phyloP scores from a whole-genome alignment of 768 basidiomycete genomes.

The Lepiota brunneoincarnata region DNA sequence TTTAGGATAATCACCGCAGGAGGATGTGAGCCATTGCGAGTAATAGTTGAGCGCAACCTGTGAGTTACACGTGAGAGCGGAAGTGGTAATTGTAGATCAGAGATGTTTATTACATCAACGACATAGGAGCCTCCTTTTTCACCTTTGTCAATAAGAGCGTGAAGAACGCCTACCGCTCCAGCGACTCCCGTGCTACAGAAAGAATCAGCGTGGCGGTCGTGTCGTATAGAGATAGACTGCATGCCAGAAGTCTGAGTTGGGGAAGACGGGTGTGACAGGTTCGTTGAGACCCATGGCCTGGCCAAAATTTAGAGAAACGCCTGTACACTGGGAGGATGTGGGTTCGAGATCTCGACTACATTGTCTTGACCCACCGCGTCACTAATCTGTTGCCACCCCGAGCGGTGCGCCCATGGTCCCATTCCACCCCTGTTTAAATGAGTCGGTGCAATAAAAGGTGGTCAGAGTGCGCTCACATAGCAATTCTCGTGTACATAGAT shows the following conservation, averaged over 20 bases:
- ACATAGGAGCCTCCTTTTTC: slow-evolving; percentile 22
- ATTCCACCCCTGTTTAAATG: slow-evolving; percentile 20
- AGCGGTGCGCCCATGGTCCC: slow-evolving; percentile 21
- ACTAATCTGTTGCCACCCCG: slow-evolving; percentile 24
- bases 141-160: slow-evolving; percentile 17
- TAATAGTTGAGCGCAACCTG: slow-evolving; percentile 25
- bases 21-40: slow-evolving; percentile 22
- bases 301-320: slow-evolving; percentile 19
- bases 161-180: slow-evolving; percentile 17
- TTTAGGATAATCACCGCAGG: slow-evolving; percentile 18
- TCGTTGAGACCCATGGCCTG: slow-evolving; percentile 20
- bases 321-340: slow-evolving; percentile 13
- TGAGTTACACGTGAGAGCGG: neutral
- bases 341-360: neutral
- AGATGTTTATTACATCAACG: slow-evolving; percentile 16
- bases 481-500: slow-evolving; percentile 26
- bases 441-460: neutral
- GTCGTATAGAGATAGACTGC: neutral
- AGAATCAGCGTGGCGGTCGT: neutral
- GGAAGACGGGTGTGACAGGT: slow-evolving; percentile 20
- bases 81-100: neutral
- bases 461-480: slow-evolving; percentile 14
- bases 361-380: slow-evolving; percentile 17
- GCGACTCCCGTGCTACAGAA: slow-evolving; percentile 18
- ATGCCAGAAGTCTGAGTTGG: slow-evolving; percentile 20